These are phyloP conservation scores for Wickerhamomyces pijperi DNA, from an alignment of 805 yeast species.

Conservation along the genomic window DNA sequence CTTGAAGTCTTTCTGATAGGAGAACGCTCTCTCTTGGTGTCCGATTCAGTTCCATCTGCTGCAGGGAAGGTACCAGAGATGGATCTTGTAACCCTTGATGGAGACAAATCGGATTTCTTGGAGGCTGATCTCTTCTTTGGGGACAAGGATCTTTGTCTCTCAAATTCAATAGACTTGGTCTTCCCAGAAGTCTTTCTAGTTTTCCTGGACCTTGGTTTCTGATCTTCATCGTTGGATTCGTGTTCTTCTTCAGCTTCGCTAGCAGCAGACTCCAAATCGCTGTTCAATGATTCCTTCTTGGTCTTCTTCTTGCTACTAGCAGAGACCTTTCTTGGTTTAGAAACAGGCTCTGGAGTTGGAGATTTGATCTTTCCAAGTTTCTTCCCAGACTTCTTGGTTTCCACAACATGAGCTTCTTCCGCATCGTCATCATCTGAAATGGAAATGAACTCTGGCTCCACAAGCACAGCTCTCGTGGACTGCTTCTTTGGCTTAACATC, in stretches of 20 bases:
- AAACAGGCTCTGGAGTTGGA: neutral
- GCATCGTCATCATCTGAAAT: neutral
- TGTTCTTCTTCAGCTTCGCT: neutral
- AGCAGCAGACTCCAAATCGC: neutral
- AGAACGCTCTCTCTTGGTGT: neutral
- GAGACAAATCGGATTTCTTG: neutral
- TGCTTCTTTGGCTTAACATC: conserved; percentile 3
- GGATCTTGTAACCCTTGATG: neutral
- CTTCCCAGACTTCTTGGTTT: neutral
- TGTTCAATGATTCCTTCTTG: conserved; percentile 1
- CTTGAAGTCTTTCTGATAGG: neutral
- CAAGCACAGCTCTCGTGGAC: neutral
- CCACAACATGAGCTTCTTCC: neutral
- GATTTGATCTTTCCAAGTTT: conserved; percentile 2
- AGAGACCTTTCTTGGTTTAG: conserved; percentile 1
- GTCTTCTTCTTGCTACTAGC: conserved; percentile 2
- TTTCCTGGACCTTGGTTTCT: conserved; percentile 1
- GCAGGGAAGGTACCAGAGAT: neutral
- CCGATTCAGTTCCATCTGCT: neutral
- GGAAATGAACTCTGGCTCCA: neutral
- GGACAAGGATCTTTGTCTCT: conserved; percentile 3
- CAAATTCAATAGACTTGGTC: neutral
- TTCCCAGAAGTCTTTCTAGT: conserved; percentile 1
- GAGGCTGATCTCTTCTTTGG: conserved; percentile 13
- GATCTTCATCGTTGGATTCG: neutral